Evolutionary conservation across 441 rosid genomes (phyloP).

Genomic region (Brassica hybrid): DNA sequence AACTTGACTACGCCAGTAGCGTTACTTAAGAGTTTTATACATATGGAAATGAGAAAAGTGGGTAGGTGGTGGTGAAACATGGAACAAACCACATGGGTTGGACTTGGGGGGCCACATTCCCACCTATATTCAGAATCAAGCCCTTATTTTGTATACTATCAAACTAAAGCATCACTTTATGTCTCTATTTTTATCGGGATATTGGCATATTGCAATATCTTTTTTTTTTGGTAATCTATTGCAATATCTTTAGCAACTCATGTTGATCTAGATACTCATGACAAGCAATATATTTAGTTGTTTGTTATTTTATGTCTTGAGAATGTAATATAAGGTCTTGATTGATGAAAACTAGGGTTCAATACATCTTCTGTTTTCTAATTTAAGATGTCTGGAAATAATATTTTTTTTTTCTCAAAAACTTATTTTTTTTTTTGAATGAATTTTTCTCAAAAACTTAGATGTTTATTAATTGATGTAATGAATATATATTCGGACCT

Average conservation of each 20-base stretch:
- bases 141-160: constrained; percentile 23
- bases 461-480: not conserved
- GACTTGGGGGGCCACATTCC: constrained; percentile 8
- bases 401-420: not conserved
- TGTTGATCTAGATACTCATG: not conserved
- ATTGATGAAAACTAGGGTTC: not conserved
- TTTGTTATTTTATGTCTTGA: not conserved
- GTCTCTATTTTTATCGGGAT: constrained; percentile 1
- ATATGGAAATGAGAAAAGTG: constrained; percentile 1
- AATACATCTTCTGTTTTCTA: not conserved
- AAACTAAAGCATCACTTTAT: constrained; percentile 2
- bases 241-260: not conserved
- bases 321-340: not conserved
- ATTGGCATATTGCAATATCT: not conserved
- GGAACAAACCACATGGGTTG: constrained; percentile 39
- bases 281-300: not conserved
- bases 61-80: constrained; percentile 32
- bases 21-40: not conserved
- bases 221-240: not conserved
- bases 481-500: not conserved
- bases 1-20: constrained; percentile 1
- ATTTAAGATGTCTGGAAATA: not conserved
- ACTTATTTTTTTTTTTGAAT: no score
- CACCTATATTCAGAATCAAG: constrained; percentile 41
- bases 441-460: not conserved